A percentile compares a stretch with the other conserved stretches of the same genome.
Conservation (phyloP, 78 protist genomes). For the Corallochytrium limacisporum region DNA sequence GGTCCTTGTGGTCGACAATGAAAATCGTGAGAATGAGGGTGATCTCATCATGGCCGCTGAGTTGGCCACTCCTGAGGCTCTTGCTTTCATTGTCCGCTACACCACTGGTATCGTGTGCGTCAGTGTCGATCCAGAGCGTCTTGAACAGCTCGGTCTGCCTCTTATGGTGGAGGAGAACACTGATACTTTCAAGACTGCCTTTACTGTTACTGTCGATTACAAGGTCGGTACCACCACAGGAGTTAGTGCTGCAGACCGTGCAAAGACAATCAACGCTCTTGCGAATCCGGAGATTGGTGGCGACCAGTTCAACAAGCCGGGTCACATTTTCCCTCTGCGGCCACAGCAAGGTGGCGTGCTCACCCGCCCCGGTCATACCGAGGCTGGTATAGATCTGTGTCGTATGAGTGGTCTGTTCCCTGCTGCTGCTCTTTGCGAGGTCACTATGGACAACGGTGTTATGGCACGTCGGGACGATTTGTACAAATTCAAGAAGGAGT, state of each 20-base stretch:
- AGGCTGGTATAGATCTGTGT: conserved; percentile 16
- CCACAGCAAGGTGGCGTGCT: conserved; percentile 26
- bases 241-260: conserved; percentile 35
- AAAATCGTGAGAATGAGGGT: conserved; percentile 41
- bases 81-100: conserved; percentile 35
- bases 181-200: conserved; percentile 33
- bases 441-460: conserved; percentile 15
- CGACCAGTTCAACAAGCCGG: conserved; percentile 30
- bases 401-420: conserved; percentile 2
- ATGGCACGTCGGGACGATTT: conserved; percentile 30
- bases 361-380: conserved; percentile 48
- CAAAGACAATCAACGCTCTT: conserved; percentile 20
- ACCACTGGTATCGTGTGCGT: conserved; percentile 42
- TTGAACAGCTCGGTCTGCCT: conserved; percentile 20
- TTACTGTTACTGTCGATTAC: conserved; percentile 36
- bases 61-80: conserved; percentile 7
- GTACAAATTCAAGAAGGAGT: not conserved
- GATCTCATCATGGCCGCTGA: conserved; percentile 38
- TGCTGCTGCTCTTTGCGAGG: conserved; percentile 19
- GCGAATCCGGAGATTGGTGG: conserved; percentile 8
- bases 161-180: conserved; percentile 33
- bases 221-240: conserved; percentile 36
- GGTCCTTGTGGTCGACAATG: conserved; percentile 42
- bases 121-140: not conserved
- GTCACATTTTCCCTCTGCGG: conserved; percentile 49